Evolutionary conservation across 257 asterid genomes (phyloP), one percentile per base, ranked within the genome.

Genomic region (Nicotiana knightiana): DNA sequence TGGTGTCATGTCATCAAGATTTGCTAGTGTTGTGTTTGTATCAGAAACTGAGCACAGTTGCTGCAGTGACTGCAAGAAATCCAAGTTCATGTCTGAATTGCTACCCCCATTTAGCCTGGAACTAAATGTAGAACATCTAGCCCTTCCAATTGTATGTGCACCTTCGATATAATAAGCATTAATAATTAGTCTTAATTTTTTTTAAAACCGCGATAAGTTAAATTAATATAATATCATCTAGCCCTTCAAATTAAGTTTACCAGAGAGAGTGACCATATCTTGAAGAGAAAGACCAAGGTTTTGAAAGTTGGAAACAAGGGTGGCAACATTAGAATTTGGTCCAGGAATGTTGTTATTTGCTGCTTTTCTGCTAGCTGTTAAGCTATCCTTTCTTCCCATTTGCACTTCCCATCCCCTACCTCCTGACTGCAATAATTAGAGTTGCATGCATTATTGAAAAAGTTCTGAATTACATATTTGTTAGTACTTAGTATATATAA

Each of bases 131-230:
- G 93, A 86, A 87, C 99, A 95, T 28, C 97, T 90, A 6, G 97
- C 99, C 84, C 90, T 92, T 9, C 98, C 98, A 82, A 93, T 75
- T 8, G 99, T 95, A 89, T 93, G 98, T 1, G 98, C 97, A 24
- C 97, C 97, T 91, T 88, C 16, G 4, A 6, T 39, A 43, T 43
- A 43, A 43, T 9, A 43, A 9, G 9, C 12, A 43, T 43, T 43
- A 43, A 9, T 9, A 43, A 9, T 9, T 43, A 9, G 12, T 43
- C 51, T 9, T 43, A 43, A 2, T 7, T 7, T 1, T 43, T 37
- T 39, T 43, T 43, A 1, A 43, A 2, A 43, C 0, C 0, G 11
- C 1, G 48, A 43, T 8, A 43, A 1, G 51, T 43, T 43, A 43
- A 43, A 43, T 43, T 2, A 43, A 43, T 43, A 43, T 9, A 43